phyloP scores from a whole-genome alignment of 1,284 basidiomycete genomes.

The Microbotryum silenes-acaulis region DNA sequence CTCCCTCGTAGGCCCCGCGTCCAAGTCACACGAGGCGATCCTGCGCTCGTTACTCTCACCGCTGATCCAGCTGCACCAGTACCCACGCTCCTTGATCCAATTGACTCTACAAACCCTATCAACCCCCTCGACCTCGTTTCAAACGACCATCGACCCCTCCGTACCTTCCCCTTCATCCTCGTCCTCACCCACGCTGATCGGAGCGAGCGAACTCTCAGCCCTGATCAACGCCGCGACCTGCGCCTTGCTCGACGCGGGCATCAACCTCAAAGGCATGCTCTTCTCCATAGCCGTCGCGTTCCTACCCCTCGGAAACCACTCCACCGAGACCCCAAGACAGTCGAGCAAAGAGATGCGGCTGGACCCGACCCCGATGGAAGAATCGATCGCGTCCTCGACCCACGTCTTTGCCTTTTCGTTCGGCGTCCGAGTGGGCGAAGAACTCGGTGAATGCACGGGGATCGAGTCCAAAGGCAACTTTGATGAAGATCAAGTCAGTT shows the following conservation, averaged over 20 bases:
- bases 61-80: conserved; percentile 44
- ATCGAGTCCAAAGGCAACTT: conserved; percentile 42
- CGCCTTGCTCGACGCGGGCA: conserved; percentile 44
- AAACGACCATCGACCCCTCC: conserved; percentile 41
- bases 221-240: conserved; percentile 51
- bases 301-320: conserved; percentile 46
- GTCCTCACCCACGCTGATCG: conserved; percentile 34
- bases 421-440: conserved; percentile 35
- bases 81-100: conserved; percentile 55
- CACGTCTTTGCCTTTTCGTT: conserved; percentile 49
- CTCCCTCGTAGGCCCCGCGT: conserved; percentile 39
- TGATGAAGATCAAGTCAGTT: conserved; percentile 39
- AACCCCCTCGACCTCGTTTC: conserved; percentile 50
- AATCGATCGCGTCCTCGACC: conserved; percentile 53
- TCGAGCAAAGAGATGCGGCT: conserved; percentile 56
- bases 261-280: conserved; percentile 44
- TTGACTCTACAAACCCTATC: conserved; percentile 53
- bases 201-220: conserved; percentile 40
- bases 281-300: conserved; percentile 44
- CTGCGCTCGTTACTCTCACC: conserved; percentile 40
- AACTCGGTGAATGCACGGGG: conserved; percentile 44
- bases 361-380: conserved; percentile 59
- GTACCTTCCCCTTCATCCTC: conserved; percentile 31
- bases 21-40: conserved; percentile 40
- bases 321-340: conserved; percentile 44